Evolutionary conservation across 202 grass and related monocot genomes (phyloP).

Genomic region (Panicum virgatum): DNA sequence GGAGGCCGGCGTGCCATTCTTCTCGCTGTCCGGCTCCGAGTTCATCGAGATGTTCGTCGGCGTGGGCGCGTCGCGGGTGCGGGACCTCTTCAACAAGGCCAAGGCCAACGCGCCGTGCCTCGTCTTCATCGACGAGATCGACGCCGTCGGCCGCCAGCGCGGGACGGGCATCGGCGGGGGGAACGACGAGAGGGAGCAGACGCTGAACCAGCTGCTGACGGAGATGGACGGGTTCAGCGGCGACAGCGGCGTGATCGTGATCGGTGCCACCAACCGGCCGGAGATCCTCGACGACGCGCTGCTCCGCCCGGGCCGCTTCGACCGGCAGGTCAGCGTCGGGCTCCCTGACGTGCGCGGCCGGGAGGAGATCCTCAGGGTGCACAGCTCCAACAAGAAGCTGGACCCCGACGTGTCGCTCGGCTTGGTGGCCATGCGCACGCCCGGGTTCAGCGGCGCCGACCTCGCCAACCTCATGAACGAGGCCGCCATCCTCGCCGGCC

Average conservation of each 20-base stretch:
- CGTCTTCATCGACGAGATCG: constrained; percentile 83
- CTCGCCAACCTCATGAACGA: constrained; percentile 94
- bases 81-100: constrained; percentile 77
- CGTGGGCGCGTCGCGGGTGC: constrained; percentile 77
- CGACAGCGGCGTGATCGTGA: constrained; percentile 69
- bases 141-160: constrained; percentile 70
- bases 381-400: constrained; percentile 71
- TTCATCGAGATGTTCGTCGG: constrained; percentile 97
- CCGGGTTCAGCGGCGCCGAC: constrained; percentile 85
- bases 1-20: constrained; percentile 87
- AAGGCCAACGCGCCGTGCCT: constrained; percentile 66
- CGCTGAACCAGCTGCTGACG: constrained; percentile 78
- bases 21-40: constrained; percentile 79
- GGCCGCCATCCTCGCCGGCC: constrained; percentile 86
- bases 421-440: constrained; percentile 81
- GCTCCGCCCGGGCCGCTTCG: constrained; percentile 71
- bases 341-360: constrained; percentile 73
- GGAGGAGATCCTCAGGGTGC: constrained; percentile 80
- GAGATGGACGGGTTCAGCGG: constrained; percentile 85
- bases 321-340: constrained; percentile 66
- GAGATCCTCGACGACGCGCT: constrained; percentile 78
- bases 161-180: constrained; percentile 71
- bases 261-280: constrained; percentile 68
- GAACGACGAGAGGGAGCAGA: constrained; percentile 88
- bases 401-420: constrained; percentile 61